These are phyloP conservation scores for Termitomyces sp. DNA, from an alignment of 768 basidiomycete species.

Conservation along the genomic window DNA sequence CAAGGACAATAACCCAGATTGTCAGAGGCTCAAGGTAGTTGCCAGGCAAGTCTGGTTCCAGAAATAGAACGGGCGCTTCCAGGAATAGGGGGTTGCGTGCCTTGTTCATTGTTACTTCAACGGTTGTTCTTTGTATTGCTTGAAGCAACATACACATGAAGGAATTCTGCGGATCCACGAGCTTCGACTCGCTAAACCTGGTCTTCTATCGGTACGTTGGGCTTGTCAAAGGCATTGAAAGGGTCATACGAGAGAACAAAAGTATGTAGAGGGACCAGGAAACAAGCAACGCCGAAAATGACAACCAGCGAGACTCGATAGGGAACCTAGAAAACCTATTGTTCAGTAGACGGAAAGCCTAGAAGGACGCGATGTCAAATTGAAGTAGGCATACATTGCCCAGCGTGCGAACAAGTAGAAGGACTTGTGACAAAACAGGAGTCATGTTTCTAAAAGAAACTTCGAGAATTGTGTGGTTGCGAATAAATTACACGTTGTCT, in stretches of 20 bases:
- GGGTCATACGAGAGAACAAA: not conserved
- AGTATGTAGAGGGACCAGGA: not conserved
- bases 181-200: not conserved
- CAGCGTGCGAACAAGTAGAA: not conserved
- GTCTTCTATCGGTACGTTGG: not conserved
- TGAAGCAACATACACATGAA: too few relatives aligned
- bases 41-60: not conserved
- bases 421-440: not conserved
- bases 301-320: not conserved
- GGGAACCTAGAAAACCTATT: not conserved
- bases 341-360: not conserved
- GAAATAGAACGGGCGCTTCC: not conserved
- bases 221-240: not conserved
- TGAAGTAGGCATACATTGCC: not conserved
- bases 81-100: not conserved
- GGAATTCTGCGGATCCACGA: not conserved
- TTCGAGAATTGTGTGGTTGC: not conserved
- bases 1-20: not conserved
- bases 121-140: not conserved
- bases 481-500: not conserved
- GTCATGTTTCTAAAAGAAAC: not conserved
- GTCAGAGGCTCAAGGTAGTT: not conserved
- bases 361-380: not conserved
- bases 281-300: not conserved
- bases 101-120: not conserved